These are phyloP conservation scores for Nemania sp. DNA, from an alignment of 2,329 filamentous ascomycete species.

Conservation along the genomic window DNA sequence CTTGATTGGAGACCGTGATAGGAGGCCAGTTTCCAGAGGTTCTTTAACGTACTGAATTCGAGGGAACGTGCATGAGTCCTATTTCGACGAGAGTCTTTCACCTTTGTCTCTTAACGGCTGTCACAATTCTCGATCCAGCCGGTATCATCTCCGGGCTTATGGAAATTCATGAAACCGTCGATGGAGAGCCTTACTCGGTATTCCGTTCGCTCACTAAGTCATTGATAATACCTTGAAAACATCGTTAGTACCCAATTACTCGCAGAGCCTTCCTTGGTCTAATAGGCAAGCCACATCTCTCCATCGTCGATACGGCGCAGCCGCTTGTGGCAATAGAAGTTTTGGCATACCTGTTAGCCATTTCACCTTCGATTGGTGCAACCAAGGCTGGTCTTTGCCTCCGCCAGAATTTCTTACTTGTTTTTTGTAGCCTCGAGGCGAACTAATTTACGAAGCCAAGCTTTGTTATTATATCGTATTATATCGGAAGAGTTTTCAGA, in stretches of 20 bases:
- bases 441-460: neutral
- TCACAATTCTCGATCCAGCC: too few relatives aligned
- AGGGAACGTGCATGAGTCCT: too few relatives aligned
- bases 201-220: neutral
- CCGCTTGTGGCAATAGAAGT: neutral
- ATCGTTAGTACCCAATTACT: too few relatives aligned
- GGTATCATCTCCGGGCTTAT: neutral
- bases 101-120: too few relatives aligned
- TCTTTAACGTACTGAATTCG: too few relatives aligned
- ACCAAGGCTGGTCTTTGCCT: neutral
- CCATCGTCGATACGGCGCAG: neutral
- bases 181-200: too few relatives aligned
- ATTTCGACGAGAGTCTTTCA: too few relatives aligned
- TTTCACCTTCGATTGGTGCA: neutral
- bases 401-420: conserved; percentile 5
- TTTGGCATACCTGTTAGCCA: neutral
- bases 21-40: too few relatives aligned
- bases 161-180: too few relatives aligned
- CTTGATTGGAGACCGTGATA: too few relatives aligned
- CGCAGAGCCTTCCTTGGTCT: too few relatives aligned
- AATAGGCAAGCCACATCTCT: neutral
- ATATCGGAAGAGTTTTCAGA: neutral
- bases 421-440: neutral
- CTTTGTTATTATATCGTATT: neutral
- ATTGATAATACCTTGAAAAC: conserved; percentile 3